phyloP scores from a whole-genome alignment of 2,329 filamentous ascomycete genomes.

The Metarhizium album region DNA sequence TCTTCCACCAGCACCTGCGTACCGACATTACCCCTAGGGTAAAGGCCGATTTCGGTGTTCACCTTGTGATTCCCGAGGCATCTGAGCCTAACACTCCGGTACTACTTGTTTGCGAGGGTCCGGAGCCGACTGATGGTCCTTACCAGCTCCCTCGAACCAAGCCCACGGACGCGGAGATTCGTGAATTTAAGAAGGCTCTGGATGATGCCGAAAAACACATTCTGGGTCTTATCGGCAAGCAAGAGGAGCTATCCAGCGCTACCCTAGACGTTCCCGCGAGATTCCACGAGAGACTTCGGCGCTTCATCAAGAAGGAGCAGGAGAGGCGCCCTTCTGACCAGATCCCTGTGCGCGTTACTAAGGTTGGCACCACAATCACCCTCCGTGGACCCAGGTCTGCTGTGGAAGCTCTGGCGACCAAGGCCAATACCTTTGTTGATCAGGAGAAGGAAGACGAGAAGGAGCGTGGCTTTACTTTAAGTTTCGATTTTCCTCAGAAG shows the following conservation, averaged over 20 bases:
- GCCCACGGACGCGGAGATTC: conserved; percentile 39
- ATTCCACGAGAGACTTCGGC: conserved; percentile 53
- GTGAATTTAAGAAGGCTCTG: conserved; percentile 43
- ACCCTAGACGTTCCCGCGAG: conserved; percentile 49
- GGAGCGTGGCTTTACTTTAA: conserved; percentile 76
- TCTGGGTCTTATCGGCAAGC: conserved; percentile 44
- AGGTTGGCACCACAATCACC: conserved; percentile 50
- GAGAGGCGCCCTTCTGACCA: conserved; percentile 43
- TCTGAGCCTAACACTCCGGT: conserved; percentile 49
- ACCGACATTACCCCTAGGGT: conserved; percentile 53
- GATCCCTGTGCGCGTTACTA: conserved; percentile 50
- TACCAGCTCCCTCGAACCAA: conserved; percentile 46
- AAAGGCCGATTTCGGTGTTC: conserved; percentile 59
- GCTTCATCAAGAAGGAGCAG: conserved; percentile 56
- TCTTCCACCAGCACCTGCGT: conserved; percentile 65
- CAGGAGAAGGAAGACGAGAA: conserved; percentile 89
- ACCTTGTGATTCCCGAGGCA: conserved; percentile 59
- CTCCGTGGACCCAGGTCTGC: conserved; percentile 66
- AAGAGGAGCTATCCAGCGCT: conserved; percentile 41
- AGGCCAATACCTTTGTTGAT: conserved; percentile 69
- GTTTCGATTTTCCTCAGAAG: conserved; percentile 91
- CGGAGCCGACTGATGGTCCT: conserved; percentile 31
- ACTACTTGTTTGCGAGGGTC: conserved; percentile 65
- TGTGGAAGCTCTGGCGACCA: conserved; percentile 61
- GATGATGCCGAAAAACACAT: conserved; percentile 47